phyloP scores from a whole-genome alignment of 352 stramenopile species.

The Phytopythium chamaehyphon region DNA sequence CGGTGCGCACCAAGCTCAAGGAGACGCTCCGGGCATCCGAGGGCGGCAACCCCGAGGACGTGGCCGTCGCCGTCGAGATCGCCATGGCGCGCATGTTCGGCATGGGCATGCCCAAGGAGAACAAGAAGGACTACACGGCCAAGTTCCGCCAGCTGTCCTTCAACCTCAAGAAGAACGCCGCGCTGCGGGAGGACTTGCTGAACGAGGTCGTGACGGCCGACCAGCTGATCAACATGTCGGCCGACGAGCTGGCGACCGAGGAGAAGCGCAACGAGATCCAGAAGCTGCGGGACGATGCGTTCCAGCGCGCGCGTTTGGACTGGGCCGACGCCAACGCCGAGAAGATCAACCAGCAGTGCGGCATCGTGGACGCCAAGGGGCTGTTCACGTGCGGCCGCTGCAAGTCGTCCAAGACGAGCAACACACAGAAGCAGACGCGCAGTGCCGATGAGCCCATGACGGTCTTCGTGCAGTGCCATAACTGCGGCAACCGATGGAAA shows the following conservation, averaged over 20 bases:
- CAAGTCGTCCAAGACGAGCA: conserved; percentile 95
- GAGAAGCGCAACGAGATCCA: conserved; percentile 84
- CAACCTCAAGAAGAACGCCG: conserved; percentile 89
- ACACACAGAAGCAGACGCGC: conserved; percentile 97
- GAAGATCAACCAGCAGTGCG: conserved; percentile 90
- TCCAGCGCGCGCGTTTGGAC: conserved; percentile 82
- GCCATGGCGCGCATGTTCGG: conserved; percentile 70
- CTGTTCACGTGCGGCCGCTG: conserved; percentile 92
- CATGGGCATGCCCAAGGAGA: conserved; percentile 60
- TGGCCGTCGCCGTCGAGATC: conserved; percentile 67
- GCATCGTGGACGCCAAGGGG: conserved; percentile 71
- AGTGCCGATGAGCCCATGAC: conserved; percentile 98
- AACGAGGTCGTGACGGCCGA: conserved; percentile 64
- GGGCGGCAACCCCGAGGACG: conserved; percentile 39
- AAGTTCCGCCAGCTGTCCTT: conserved; percentile 89
- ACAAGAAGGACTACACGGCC: conserved; percentile 88
- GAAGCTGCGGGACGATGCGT: conserved; percentile 78
- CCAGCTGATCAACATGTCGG: conserved; percentile 76
- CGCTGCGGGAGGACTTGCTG: conserved; percentile 73
- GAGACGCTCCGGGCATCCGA: conserved; percentile 59
- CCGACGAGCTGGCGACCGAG: conserved; percentile 83
- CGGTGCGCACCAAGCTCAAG: conserved; percentile 76
- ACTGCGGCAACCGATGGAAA: conserved; percentile 96
- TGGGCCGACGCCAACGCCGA: conserved; percentile 90
- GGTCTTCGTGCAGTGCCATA: conserved; percentile 95